Conservation (phyloP, 176 grass and related monocot species). For the Cenchrus purpureus region DNA sequence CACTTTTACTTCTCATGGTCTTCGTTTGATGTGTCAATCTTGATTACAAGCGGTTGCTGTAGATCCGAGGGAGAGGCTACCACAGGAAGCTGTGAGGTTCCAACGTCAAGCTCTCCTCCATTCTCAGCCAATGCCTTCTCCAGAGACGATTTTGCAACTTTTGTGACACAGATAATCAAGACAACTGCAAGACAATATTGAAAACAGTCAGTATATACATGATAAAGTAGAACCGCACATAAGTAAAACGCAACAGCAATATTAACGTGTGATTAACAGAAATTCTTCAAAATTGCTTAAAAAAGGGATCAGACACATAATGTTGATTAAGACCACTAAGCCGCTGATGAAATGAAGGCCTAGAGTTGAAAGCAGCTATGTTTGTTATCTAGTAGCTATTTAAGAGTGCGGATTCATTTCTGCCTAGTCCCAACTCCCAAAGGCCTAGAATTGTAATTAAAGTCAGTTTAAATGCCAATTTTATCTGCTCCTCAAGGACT, state of each 20-base stretch:
- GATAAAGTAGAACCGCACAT: no score
- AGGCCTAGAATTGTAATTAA: not conserved
- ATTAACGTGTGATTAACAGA: not conserved
- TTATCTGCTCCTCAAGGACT: not conserved
- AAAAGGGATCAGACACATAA: not conserved
- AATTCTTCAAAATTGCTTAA: not conserved
- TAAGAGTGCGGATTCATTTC: not conserved
- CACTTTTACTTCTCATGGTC: constrained; percentile 67
- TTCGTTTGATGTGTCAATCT: constrained; percentile 74
- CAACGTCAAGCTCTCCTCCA: constrained; percentile 49
- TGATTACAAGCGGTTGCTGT: constrained; percentile 89
- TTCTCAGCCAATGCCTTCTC: constrained; percentile 95
- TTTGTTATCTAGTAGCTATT: constrained; percentile 4
- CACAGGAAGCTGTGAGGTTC: constrained; percentile 70
- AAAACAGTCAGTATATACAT: constrained; percentile 11
- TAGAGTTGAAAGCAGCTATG: not conserved
- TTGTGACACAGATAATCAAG: constrained; percentile 84
- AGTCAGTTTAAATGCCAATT: not conserved
- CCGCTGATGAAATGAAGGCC: not conserved
- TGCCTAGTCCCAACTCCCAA: not conserved
- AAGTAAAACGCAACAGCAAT: not conserved
- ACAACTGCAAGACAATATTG: constrained; percentile 52
- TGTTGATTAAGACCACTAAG: not conserved
- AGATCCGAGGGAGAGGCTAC: constrained; percentile 58
- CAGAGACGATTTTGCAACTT: constrained; percentile 76